phyloP scores from a whole-genome alignment of 2,329 filamentous ascomycete genomes.

The Aphanocladium album region DNA sequence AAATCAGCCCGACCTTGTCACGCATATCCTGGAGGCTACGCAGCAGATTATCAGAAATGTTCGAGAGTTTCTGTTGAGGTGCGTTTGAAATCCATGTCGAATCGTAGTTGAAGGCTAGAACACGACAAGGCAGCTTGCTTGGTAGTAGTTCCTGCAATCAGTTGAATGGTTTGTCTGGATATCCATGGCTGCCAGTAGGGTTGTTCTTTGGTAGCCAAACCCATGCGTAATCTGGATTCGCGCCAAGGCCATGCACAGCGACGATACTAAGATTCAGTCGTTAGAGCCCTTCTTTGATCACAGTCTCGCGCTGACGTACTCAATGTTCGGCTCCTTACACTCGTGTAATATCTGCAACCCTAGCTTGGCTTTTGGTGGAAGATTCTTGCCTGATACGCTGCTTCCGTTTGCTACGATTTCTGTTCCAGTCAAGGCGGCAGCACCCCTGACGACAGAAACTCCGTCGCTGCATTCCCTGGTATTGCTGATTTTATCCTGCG shows the following conservation, averaged over 20 bases:
- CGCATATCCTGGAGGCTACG: not conserved
- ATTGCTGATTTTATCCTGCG: no score
- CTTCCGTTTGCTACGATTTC: no score
- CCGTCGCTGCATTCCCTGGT: no score
- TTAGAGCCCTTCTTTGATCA: no score
- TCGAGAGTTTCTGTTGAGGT: conserved; percentile 10
- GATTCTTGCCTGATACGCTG: no score
- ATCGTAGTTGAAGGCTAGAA: conserved; percentile 12
- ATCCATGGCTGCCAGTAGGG: not conserved
- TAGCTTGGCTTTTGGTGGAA: no score
- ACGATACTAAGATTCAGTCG: conserved; percentile 8
- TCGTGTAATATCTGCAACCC: no score
- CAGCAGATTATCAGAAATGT: conserved; percentile 8
- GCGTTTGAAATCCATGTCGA: conserved; percentile 1
- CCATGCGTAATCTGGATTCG: conserved; percentile 15
- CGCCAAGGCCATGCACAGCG: conserved; percentile 13
- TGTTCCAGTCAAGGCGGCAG: no score
- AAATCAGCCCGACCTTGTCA: not conserved
- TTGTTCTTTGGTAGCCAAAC: conserved; percentile 15
- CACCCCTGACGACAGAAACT: no score
- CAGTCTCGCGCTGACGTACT: no score
- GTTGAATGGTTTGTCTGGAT: conserved; percentile 11
- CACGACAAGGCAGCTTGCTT: conserved; percentile 2
- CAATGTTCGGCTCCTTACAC: no score
- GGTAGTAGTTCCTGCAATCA: conserved; percentile 9